Conservation (phyloP, 1,139 yeast species). For the Sugiyamaella novakii region DNA sequence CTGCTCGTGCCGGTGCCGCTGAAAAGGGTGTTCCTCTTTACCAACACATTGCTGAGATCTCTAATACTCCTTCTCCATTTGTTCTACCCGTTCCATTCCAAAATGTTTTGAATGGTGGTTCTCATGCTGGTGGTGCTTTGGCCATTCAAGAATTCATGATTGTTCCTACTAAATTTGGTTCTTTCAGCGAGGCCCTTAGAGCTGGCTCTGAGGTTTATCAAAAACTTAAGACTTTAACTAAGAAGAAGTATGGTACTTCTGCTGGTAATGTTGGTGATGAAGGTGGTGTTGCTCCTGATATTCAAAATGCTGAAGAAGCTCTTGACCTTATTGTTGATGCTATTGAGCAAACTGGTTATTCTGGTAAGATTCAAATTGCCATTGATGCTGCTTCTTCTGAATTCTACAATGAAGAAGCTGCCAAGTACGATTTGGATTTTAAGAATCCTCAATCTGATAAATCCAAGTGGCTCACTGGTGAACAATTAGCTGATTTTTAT, state of each 20-base stretch:
- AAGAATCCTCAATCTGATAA: conserved; percentile 90
- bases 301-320: conserved; percentile 91
- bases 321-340: conserved; percentile 86
- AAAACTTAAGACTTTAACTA: conserved; percentile 84
- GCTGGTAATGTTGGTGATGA: conserved; percentile 99
- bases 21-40: conserved; percentile 84
- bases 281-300: conserved; percentile 99
- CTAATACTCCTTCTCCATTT: conserved; percentile 67
- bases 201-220: conserved; percentile 97
- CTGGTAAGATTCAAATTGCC: conserved; percentile 86
- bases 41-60: conserved; percentile 75
- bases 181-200: conserved; percentile 92
- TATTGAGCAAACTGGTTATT: conserved; percentile 90
- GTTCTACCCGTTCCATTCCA: conserved; percentile 96
- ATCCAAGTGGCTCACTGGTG: conserved; percentile 86
- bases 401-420: conserved; percentile 77
- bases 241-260: conserved; percentile 90
- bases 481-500: conserved; percentile 82
- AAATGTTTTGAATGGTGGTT: conserved; percentile 97
- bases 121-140: conserved; percentile 98
- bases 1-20: conserved; percentile 94
- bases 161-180: conserved; percentile 84
- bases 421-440: conserved; percentile 95
- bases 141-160: conserved; percentile 99
- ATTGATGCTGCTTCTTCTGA: conserved; percentile 96